Conservation (phyloP, 164 flowering plant species). For the Litsea cubeba region DNA sequence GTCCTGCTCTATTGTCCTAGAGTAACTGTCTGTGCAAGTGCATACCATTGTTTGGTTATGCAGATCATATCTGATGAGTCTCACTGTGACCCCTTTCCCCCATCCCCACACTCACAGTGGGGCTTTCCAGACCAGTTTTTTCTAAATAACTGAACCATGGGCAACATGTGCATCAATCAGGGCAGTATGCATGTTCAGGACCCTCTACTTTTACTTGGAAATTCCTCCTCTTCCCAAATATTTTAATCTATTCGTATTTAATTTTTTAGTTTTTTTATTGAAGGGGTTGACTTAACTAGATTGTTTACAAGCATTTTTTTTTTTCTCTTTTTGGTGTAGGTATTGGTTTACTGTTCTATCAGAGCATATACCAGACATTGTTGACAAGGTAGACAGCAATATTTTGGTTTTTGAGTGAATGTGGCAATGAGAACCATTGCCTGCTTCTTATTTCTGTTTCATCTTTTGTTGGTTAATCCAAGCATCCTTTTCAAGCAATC, state of each 20-base stretch:
- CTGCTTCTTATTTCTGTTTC: background rate
- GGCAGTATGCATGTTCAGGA: background rate
- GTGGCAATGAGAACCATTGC: background rate
- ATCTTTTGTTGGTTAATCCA: too few species aligned
- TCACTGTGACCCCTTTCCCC: background rate
- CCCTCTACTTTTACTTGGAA: background rate
- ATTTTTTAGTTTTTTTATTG: background rate
- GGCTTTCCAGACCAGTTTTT: background rate
- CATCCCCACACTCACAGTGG: background rate
- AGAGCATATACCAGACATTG: constrained; percentile 91
- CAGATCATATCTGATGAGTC: background rate
- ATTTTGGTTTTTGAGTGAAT: background rate
- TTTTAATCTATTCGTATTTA: background rate
- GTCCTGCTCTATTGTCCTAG: background rate
- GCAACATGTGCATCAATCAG: background rate
- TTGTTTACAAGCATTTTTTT: constrained; percentile 10
- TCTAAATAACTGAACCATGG: background rate
- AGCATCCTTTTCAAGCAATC: too few species aligned
- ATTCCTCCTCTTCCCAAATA: background rate
- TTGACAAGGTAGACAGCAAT: constrained; percentile 74
- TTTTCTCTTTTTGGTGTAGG: constrained; percentile 35
- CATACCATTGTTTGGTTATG: background rate
- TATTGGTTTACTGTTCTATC: constrained; percentile 91
- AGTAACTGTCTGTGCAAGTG: background rate
- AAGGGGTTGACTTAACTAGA: background rate